A percentile compares a stretch with the other conserved stretches of the same genome.
phyloP scores from a whole-genome alignment of 2,329 filamentous ascomycete species.

The Fusarium cyanostomum region DNA sequence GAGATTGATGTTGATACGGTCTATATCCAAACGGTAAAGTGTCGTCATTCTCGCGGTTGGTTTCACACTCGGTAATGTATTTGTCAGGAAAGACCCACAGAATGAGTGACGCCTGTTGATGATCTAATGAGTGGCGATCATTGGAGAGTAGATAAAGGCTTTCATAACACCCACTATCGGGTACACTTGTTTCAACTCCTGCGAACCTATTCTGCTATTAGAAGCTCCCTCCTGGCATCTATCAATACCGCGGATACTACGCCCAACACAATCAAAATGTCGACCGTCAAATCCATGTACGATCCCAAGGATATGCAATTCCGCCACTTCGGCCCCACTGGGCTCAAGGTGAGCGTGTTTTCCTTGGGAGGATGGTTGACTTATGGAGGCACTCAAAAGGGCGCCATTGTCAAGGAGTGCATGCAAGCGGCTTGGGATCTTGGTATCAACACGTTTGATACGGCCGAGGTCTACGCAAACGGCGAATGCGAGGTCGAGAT shows the following conservation, averaged over 20 bases:
- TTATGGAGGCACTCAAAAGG: slow-evolving; percentile 64
- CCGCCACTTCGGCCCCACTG: slow-evolving; percentile 40
- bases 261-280: slow-evolving; percentile 19
- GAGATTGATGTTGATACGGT: too few relatives aligned
- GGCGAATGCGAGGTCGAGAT: slow-evolving; percentile 72
- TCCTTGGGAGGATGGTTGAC: slow-evolving; percentile 42
- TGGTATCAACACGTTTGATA: slow-evolving; percentile 71
- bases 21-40: background rate
- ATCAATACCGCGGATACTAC: too few relatives aligned
- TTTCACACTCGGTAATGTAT: too few relatives aligned
- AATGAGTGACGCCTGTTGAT: too few relatives aligned
- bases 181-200: too few relatives aligned
- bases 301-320: slow-evolving; percentile 44
- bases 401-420: slow-evolving; percentile 67
- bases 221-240: too few relatives aligned
- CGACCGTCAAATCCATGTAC: slow-evolving; percentile 33
- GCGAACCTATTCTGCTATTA: too few relatives aligned
- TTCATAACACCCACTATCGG: too few relatives aligned
- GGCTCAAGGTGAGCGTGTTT: slow-evolving; percentile 42
- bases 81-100: too few relatives aligned
- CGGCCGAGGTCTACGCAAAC: slow-evolving; percentile 65
- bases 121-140: too few relatives aligned
- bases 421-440: slow-evolving; percentile 68
- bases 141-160: too few relatives aligned
- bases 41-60: too few relatives aligned